Evolutionary conservation across 176 grass and related monocot genomes (phyloP), one percentile per base, ranked within the genome.

Genomic region (Cenchrus purpureus): DNA sequence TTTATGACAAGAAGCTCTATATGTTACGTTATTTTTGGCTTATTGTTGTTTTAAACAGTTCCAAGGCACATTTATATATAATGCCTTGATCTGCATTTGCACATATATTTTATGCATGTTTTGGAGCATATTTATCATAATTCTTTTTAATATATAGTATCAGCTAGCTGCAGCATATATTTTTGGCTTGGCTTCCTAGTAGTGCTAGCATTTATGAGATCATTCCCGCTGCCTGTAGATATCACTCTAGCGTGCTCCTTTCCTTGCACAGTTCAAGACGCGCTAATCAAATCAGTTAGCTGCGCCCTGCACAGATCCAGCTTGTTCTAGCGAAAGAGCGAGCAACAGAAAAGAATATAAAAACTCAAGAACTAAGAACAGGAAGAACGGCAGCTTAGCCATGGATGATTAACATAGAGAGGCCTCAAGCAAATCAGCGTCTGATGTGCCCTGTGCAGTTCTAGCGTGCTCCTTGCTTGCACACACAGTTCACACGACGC

Each of bases 51-150:
- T 11, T 14, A 14, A 76, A 76, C 37, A 82, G 4, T n/a, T 32
- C 14, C 12, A 74, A 37, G 7, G 50, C 51, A 74, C 16, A 34
- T 2, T 77, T 7, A 44, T 1, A 58, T 7, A 44, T 1, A 58
- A 58, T 59, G 32, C 11, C 10, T 58, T 44, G 5, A 55, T 66
- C 6, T 68, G 19, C 50, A 10, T 75, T 54, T 10, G 13, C 11
- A 55, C 10, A 65, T 19, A 67, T 84, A 77, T 77, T 85, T 85
- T 50, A 85, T 85, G 83, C 74, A 60, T 25, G 16, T 16, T 22
- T 16, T 84, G 16, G 14, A 34, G 25, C 25, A 25, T 25, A 25
- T 25, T 25, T 25, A 25, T 25, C 25, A 25, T 25, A 25, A 25
- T 25, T 25, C 25, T 25, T 25, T 25, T 25, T 25, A 25, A 25